Evolutionary conservation across 306 rosid species (phyloP).

Genomic region (Nissolia schottii): DNA sequence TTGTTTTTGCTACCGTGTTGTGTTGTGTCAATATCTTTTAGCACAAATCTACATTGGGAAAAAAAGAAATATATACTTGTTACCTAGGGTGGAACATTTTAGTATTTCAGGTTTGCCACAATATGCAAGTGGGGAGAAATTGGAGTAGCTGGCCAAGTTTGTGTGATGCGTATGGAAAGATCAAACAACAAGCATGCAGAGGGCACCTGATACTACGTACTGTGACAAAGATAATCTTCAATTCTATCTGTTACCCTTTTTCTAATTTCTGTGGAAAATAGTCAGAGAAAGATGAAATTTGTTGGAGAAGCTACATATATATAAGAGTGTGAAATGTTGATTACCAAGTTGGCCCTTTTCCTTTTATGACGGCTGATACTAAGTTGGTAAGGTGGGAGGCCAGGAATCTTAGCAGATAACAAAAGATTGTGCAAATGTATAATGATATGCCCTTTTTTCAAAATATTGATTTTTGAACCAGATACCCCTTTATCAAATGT

Average conservation of each 20-base stretch:
- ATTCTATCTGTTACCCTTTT: conserved; percentile 34
- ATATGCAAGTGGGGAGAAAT: conserved; percentile 48
- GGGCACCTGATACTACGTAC: conserved; percentile 82
- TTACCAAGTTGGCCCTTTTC: conserved; percentile 26
- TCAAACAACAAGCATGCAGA: conserved; percentile 22
- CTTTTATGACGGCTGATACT: conserved; percentile 27
- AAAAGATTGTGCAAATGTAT: conserved; percentile 41
- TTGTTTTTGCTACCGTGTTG: neutral
- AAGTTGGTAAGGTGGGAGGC: conserved; percentile 40
- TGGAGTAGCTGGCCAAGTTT: conserved; percentile 24
- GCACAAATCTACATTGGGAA: neutral
- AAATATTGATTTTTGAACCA: conserved; percentile 40
- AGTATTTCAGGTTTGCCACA: neutral
- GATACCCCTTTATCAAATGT: conserved; percentile 39
- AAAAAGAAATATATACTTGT: conserved; percentile 10
- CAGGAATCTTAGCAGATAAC: conserved; percentile 61
- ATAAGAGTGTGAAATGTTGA: neutral
- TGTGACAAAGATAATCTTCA: conserved; percentile 41
- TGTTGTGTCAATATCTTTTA: conserved; percentile 21
- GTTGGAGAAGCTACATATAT: conserved; percentile 35
- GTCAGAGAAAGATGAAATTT: conserved; percentile 46
- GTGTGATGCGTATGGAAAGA: conserved; percentile 60
- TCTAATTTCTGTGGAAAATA: conserved; percentile 54
- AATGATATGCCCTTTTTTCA: neutral
- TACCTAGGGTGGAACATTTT: conserved; percentile 30